Evolutionary conservation across 2,329 filamentous ascomycete species (phyloP).

Genomic region (Aspergillus sp.): DNA sequence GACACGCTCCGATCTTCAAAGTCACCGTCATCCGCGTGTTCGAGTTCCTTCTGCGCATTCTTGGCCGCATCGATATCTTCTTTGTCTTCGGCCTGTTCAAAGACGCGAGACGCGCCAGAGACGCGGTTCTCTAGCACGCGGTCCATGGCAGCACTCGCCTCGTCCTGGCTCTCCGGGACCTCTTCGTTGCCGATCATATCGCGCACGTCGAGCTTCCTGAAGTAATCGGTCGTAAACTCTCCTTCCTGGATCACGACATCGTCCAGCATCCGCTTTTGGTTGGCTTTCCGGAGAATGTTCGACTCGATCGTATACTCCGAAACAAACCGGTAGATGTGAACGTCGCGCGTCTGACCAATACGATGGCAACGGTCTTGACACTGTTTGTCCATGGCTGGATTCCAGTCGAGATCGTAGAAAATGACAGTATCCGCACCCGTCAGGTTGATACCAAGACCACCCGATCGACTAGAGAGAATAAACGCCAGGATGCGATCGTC

Average conservation of each 20-base stretch:
- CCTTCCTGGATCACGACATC: constrained; percentile 98
- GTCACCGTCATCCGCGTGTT: constrained; percentile 78
- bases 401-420: constrained; percentile 99
- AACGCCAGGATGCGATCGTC: constrained; percentile 91
- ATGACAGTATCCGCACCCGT: constrained; percentile 97
- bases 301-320: constrained; percentile 95
- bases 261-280: constrained; percentile 96
- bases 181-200: constrained; percentile 63
- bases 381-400: constrained; percentile 99
- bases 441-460: constrained; percentile 91
- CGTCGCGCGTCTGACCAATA: constrained; percentile 94
- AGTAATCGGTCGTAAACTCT: constrained; percentile 95
- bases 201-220: constrained; percentile 70
- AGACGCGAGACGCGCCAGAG: constrained; percentile 64
- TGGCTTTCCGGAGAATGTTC: constrained; percentile 93
- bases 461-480: constrained; percentile 91
- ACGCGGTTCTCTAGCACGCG: constrained; percentile 71
- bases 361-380: constrained; percentile 97
- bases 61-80: constrained; percentile 89
- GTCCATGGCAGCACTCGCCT: constrained; percentile 80
- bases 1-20: constrained; percentile 64
- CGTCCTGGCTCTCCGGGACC: constrained; percentile 61
- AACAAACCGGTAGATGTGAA: constrained; percentile 94
- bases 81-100: constrained; percentile 86
- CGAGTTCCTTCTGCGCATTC: constrained; percentile 81